A percentile compares a stretch with the other conserved stretches of the same genome.
These are phyloP conservation scores for Cryptococcus amylolentus DNA, from an alignment of 1,284 basidiomycete genomes.

Conservation along the genomic window DNA sequence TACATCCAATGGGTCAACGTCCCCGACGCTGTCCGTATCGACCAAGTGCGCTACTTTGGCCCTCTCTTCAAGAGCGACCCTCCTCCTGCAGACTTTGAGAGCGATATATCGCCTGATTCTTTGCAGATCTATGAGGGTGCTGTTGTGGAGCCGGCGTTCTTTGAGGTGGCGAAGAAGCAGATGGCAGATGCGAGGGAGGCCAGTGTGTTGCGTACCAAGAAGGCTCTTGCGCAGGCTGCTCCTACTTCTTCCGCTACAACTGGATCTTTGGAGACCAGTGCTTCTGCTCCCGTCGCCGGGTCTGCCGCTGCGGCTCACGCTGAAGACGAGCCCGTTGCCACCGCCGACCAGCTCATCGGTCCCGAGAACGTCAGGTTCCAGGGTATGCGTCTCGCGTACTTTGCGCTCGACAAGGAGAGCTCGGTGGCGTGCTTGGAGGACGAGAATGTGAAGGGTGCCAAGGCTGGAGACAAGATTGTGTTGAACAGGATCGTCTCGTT, in stretches of 20 bases:
- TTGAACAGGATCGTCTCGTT: slow-evolving; percentile 91
- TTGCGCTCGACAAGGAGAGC: slow-evolving; percentile 85
- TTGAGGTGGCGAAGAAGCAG: slow-evolving; percentile 69
- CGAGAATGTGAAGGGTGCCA: slow-evolving; percentile 55
- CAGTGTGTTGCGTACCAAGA: slow-evolving; percentile 59
- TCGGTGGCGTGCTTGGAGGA: slow-evolving; percentile 60
- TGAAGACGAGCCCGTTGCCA: slow-evolving; percentile 60
- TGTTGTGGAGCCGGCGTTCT: slow-evolving; percentile 86
- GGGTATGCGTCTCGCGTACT: slow-evolving; percentile 92
- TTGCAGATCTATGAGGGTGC: slow-evolving; percentile 75
- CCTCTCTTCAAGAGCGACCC: slow-evolving; percentile 92
- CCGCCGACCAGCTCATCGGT: slow-evolving; percentile 77
- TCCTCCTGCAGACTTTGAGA: slow-evolving; percentile 76
- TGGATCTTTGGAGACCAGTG: no score
- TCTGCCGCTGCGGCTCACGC: slow-evolving; percentile 47
- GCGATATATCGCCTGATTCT: slow-evolving; percentile 78
- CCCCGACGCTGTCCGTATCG: slow-evolving; percentile 70
- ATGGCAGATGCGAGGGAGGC: slow-evolving; percentile 66
- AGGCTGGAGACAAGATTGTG: slow-evolving; percentile 72
- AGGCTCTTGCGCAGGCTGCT: slow-evolving; percentile 57
- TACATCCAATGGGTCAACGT: slow-evolving; percentile 98
- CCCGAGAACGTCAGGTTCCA: slow-evolving; percentile 96
- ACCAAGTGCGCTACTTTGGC: slow-evolving; percentile 90
- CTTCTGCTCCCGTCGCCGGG: slow-evolving; percentile 2
- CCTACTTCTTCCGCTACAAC: not conserved